These are phyloP conservation scores for Flaveria ramosissima DNA, from an alignment of 129 eudicot species.

Conservation along the genomic window DNA sequence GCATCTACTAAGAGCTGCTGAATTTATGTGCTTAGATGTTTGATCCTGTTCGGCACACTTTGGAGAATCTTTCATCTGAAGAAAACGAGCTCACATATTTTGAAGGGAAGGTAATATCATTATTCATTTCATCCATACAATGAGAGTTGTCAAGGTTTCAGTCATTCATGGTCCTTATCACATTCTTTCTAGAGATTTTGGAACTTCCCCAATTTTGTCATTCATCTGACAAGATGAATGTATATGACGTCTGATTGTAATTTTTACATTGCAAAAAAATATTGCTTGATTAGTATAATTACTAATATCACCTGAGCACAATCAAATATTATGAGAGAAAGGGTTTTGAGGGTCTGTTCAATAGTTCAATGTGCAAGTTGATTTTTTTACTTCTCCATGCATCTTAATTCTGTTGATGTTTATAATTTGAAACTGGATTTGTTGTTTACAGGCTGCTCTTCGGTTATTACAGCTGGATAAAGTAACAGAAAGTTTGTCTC, in stretches of 20 bases:
- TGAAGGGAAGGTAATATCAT: conserved; percentile 66
- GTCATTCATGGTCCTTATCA: background rate
- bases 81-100: conserved; percentile 71
- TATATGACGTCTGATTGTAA: conserved; percentile 11
- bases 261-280: background rate
- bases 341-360: conserved; percentile 12
- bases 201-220: background rate
- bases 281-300: conserved; percentile 16
- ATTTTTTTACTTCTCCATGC: conserved; percentile 17
- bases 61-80: conserved; percentile 75
- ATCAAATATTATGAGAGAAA: background rate
- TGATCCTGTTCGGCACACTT: conserved; percentile 82
- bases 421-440: conserved; percentile 31
- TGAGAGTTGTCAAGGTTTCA: background rate
- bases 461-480: conserved; percentile 87
- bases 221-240: conserved; percentile 8
- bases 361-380: conserved; percentile 17
- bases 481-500: conserved; percentile 77
- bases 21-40: conserved; percentile 52
- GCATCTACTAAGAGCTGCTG: conserved; percentile 29
- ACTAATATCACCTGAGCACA: background rate
- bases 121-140: conserved; percentile 3
- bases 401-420: conserved; percentile 32
- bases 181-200: conserved; percentile 18
- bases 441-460: conserved; percentile 78